Conservation (phyloP, 2,329 filamentous ascomycete species). For the Sclerotinia glacialis region DNA sequence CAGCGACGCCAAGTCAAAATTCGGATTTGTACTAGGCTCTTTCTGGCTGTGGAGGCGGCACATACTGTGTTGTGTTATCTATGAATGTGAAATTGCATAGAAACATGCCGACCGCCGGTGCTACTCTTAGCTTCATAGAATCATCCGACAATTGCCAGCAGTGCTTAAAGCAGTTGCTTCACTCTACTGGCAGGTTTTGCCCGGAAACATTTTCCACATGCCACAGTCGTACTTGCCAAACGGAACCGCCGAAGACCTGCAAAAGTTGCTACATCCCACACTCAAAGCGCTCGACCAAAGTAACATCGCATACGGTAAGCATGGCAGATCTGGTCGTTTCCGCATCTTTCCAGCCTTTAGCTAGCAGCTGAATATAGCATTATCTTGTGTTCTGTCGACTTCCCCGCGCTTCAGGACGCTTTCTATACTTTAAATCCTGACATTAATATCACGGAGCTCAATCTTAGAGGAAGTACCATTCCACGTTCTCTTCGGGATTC, state of each 20-base stretch:
- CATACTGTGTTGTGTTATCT: slow-evolving; percentile 54
- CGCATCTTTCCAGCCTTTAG: neutral
- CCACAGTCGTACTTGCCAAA: slow-evolving; percentile 20
- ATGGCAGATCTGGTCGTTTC: neutral
- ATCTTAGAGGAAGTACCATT: slow-evolving; percentile 22
- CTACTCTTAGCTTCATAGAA: slow-evolving; percentile 13
- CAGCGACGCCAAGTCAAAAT: slow-evolving; percentile 47
- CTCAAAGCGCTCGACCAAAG: slow-evolving; percentile 12
- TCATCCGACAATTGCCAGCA: slow-evolving; percentile 13
- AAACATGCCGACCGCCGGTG: slow-evolving; percentile 37
- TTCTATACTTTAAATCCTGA: slow-evolving; percentile 15
- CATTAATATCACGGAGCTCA: slow-evolving; percentile 13
- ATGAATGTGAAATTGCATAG: slow-evolving; percentile 53
- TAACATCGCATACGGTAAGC: slow-evolving; percentile 18
- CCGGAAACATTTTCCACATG: slow-evolving; percentile 22
- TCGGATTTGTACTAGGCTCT: slow-evolving; percentile 62
- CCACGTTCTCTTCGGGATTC: too few species aligned
- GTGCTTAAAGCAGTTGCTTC: slow-evolving; percentile 15
- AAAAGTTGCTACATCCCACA: slow-evolving; percentile 8
- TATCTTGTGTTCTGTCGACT: neutral
- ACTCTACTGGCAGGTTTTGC: slow-evolving; percentile 17
- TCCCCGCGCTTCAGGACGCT: slow-evolving; percentile 18
- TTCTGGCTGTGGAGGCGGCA: slow-evolving; percentile 57
- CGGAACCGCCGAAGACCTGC: slow-evolving; percentile 18
- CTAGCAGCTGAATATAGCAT: neutral